Percentiles rank a stretch among this genome's conserved stretches.
phyloP scores from a whole-genome alignment of 1,284 basidiomycete species.

The Phellinidium pouzarii region DNA sequence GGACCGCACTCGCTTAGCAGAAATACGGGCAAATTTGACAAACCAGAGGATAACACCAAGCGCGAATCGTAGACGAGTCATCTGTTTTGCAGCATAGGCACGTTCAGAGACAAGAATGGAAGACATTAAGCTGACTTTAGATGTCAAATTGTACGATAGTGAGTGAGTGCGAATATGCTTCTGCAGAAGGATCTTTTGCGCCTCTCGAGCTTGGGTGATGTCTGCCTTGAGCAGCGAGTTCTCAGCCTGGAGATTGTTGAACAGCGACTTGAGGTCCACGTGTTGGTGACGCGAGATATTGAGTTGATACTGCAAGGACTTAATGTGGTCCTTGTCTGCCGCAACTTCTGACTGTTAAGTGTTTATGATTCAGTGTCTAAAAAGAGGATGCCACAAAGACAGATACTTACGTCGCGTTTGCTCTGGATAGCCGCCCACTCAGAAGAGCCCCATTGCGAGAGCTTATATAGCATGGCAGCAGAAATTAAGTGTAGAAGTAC shows the following conservation, averaged over 20 bases:
- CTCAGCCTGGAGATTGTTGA: not conserved
- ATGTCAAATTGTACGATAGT: not conserved
- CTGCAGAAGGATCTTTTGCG: not conserved
- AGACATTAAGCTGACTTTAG: not conserved
- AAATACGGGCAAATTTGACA: not conserved
- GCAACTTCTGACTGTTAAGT: not conserved
- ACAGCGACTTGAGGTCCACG: not conserved
- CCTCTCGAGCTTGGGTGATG: not conserved
- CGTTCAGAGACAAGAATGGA: not conserved
- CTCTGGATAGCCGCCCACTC: not conserved
- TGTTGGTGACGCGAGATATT: not conserved
- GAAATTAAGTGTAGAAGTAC: not conserved
- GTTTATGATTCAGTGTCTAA: not conserved
- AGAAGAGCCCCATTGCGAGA: not conserved
- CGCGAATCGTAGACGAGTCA: not conserved
- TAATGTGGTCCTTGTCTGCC: not conserved
- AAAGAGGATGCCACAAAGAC: not conserved
- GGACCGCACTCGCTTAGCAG: not conserved
- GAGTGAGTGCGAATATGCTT: constrained; percentile 4
- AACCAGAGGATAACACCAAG: constrained; percentile 3
- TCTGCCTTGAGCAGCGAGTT: constrained; percentile 7
- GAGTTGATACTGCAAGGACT: not conserved
- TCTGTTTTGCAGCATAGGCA: not conserved
- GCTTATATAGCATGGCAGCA: not conserved
- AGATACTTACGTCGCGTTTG: not conserved